Base-by-base conservation (phyloP, 2,329 filamentous ascomycete genomes). In the Beauveria sp. region DNA sequence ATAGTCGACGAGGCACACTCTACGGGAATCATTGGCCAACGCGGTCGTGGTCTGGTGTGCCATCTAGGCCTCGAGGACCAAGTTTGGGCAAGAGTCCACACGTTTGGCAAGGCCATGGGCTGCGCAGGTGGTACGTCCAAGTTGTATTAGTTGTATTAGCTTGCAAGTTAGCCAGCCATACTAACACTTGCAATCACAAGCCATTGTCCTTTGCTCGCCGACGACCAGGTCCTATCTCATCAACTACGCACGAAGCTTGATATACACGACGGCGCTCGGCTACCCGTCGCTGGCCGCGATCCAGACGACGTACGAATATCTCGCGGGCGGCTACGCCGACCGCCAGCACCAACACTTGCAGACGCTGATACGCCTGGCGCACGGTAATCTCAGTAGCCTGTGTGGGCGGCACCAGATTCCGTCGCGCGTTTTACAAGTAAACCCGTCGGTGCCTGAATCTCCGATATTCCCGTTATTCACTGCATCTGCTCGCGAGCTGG, bases 161-260 rank as follows among this genome's bases (percentile, higher is more conserved):
- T 4, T 38, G 34, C 34, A 14, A 38, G 34, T 38, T 2, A 38
- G 34, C 12, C 34, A 38, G 34, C 34, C 34, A 5, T 5, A 38
- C 43, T 47, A 38, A 40, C 45, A n/a, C 5, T 40, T 16, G 8
- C 12, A 50, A 34, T 60, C n/a, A 49, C 61, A 66, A 71, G 70
- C 71, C 24, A 86, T 86, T 22, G 75, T 91, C 1, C 76, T 91
- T 0, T 89, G 86, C 68, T 84, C 84, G 1, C 71, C 79, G 0
- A 73, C 80, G 1, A 82, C 85, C 0, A 77, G 86, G 26, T 74
- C 82, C 1, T 91, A 90, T 64, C 77, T 91, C 57, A 81, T 91
- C 71, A 91, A 92, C 68, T 91, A 91, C 68, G 87, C 88, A 0
- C 82, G 88, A n/a, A 86, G 82, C 1, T 74, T 91, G 47, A 90